A percentile compares a stretch with the other conserved stretches of the same genome.
Evolutionary conservation across 257 asterid genomes (phyloP).

Genomic region (Nicotiana knightiana): DNA sequence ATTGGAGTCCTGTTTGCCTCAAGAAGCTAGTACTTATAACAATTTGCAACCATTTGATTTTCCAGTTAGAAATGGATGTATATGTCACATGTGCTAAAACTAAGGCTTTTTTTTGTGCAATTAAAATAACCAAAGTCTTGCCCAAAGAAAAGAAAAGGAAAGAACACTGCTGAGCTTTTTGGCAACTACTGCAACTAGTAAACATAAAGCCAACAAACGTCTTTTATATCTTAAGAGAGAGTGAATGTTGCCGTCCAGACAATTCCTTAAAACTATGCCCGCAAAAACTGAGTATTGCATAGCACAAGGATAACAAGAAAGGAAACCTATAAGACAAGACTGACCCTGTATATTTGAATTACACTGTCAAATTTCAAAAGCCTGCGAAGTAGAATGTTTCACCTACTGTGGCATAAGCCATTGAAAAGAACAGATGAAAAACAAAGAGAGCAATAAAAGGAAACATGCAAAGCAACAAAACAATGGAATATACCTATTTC

Average conservation of each 20-base stretch:
- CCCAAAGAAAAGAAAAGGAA: neutral
- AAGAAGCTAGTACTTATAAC: neutral
- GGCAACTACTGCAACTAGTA: neutral
- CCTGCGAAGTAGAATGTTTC: neutral
- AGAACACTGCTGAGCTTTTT: neutral
- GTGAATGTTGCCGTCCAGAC: neutral
- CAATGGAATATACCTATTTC: constrained; percentile 46
- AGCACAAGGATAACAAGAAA: neutral
- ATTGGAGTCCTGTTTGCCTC: neutral
- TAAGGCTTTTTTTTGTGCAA: neutral
- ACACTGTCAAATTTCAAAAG: neutral
- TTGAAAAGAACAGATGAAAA: neutral
- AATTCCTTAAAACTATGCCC: neutral
- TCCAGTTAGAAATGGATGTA: neutral
- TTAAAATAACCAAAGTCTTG: neutral
- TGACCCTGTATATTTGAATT: neutral
- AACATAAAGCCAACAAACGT: neutral
- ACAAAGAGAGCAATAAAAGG: neutral
- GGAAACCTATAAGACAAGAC: neutral
- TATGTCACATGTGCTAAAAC: neutral
- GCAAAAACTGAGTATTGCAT: neutral
- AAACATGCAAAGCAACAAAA: neutral
- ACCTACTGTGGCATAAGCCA: neutral
- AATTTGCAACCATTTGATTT: neutral
- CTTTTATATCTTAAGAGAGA: neutral